Percentiles rank a stretch among this genome's conserved stretches.
phyloP scores from a whole-genome alignment of 495 filamentous ascomycete species.

The Tuber borchii region DNA sequence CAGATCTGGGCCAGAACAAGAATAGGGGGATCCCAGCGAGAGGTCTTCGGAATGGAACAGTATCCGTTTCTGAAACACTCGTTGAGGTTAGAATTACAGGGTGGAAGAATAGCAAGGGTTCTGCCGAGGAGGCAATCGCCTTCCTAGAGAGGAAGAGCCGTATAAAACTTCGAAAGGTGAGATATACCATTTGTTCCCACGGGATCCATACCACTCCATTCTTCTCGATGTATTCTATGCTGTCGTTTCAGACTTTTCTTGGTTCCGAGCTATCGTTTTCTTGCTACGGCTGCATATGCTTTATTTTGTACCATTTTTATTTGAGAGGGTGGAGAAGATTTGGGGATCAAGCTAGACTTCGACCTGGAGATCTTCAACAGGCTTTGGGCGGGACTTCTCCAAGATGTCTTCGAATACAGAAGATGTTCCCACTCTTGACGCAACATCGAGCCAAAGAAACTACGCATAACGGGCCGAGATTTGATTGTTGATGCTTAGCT shows the following conservation, averaged over 20 bases:
- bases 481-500: slow-evolving; percentile 11
- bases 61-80: slow-evolving; percentile 4
- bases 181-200: slow-evolving; percentile 45
- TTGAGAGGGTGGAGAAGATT: slow-evolving; percentile 18
- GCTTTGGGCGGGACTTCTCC: slow-evolving; percentile 2
- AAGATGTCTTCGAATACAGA: slow-evolving; percentile 34
- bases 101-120: slow-evolving; percentile 72
- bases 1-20: slow-evolving; percentile 15
- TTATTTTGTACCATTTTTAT: slow-evolving; percentile 30
- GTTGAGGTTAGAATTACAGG: slow-evolving; percentile 47
- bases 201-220: not conserved
- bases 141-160: slow-evolving; percentile 79
- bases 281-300: slow-evolving; percentile 2
- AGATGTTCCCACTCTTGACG: slow-evolving; percentile 13
- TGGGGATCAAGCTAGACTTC: slow-evolving; percentile 21
- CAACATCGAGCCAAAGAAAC: slow-evolving; percentile 10
- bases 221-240: not conserved
- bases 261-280: not conserved
- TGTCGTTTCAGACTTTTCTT: not conserved
- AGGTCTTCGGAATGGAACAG: slow-evolving; percentile 16
- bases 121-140: slow-evolving; percentile 59
- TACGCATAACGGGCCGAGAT: slow-evolving; percentile 20
- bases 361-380: slow-evolving; percentile 33
- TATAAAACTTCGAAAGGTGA: slow-evolving; percentile 78
- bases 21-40: slow-evolving; percentile 29